These are phyloP conservation scores for Penicillium sp. DNA, from an alignment of 2,329 filamentous ascomycete genomes.

Conservation along the genomic window DNA sequence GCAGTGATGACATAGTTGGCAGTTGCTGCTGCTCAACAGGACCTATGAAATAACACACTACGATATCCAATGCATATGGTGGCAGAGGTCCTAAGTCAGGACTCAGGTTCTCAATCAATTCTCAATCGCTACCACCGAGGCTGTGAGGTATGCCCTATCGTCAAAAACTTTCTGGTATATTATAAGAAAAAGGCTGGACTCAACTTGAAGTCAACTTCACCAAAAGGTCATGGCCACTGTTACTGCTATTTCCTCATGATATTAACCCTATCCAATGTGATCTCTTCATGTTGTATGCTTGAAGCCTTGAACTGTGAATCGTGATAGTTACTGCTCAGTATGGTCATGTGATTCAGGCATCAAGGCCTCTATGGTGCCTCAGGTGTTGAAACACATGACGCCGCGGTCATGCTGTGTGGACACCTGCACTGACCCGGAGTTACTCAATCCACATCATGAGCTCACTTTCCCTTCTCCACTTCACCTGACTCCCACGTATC, in stretches of 20 bases:
- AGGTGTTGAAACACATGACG: slow-evolving; percentile 13
- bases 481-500: slow-evolving; percentile 10
- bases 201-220: too few relatives aligned
- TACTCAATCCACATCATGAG: slow-evolving; percentile 20
- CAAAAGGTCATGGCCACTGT: too few relatives aligned
- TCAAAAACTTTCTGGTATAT: too few relatives aligned
- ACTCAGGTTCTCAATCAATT: background rate
- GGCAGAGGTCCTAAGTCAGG: too few relatives aligned
- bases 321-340: too few relatives aligned
- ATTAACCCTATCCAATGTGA: too few relatives aligned
- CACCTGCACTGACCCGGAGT: slow-evolving; percentile 4
- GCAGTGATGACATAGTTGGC: slow-evolving; percentile 6
- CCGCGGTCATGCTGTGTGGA: slow-evolving; percentile 9
- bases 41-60: background rate
- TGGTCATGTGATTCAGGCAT: background rate
- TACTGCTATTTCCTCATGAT: too few relatives aligned
- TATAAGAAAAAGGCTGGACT: too few relatives aligned
- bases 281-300: too few relatives aligned
- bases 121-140: too few relatives aligned
- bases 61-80: background rate
- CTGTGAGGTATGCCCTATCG: too few relatives aligned
- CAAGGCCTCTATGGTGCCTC: background rate
- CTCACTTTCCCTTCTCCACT: slow-evolving; percentile 23
- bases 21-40: background rate
- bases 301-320: too few relatives aligned